These are phyloP conservation scores for Plasmodium coatneyi DNA, from an alignment of 169 alveolate genomes.

Conservation along the genomic window DNA sequence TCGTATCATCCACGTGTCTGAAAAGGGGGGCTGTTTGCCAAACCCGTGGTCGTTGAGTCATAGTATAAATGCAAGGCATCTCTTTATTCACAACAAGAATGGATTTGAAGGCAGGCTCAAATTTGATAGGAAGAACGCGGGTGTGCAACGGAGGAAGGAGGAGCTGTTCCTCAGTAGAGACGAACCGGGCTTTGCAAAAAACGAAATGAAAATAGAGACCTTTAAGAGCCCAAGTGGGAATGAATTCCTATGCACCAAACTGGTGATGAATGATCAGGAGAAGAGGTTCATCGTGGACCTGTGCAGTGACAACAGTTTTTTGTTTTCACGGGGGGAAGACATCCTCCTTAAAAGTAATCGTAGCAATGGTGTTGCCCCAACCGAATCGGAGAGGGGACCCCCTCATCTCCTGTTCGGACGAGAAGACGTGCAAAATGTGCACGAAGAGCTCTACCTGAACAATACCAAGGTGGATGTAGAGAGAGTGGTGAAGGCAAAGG, in stretches of 20 bases:
- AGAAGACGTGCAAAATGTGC: not conserved
- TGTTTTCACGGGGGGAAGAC: conserved; percentile 9
- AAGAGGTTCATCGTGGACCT: conserved; percentile 43
- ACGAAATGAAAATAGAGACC: conserved; percentile 3
- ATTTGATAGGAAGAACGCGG: not conserved
- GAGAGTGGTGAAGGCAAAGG: conserved; percentile 16
- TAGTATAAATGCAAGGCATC: not conserved
- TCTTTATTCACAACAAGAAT: conserved; percentile 10
- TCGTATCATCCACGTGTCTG: conserved; percentile 2
- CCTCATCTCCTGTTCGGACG: not conserved
- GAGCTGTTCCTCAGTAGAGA: not conserved
- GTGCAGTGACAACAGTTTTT: conserved; percentile 68
- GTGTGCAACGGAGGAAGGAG: not conserved
- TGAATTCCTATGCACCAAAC: conserved; percentile 19
- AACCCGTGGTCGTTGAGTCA: not conserved
- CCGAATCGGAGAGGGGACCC: not conserved
- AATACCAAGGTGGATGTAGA: not conserved
- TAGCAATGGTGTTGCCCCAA: too few species aligned
- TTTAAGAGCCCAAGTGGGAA: not conserved
- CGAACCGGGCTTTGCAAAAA: not conserved
- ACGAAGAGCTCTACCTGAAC: conserved; percentile 31
- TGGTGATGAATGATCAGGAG: conserved; percentile 36
- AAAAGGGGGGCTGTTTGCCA: not conserved
- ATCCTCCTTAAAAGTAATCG: not conserved
- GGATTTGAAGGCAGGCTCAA: conserved; percentile 4